Evolutionary conservation across 176 grass and related monocot genomes (phyloP).

Genomic region (Calamus simplicifolius): DNA sequence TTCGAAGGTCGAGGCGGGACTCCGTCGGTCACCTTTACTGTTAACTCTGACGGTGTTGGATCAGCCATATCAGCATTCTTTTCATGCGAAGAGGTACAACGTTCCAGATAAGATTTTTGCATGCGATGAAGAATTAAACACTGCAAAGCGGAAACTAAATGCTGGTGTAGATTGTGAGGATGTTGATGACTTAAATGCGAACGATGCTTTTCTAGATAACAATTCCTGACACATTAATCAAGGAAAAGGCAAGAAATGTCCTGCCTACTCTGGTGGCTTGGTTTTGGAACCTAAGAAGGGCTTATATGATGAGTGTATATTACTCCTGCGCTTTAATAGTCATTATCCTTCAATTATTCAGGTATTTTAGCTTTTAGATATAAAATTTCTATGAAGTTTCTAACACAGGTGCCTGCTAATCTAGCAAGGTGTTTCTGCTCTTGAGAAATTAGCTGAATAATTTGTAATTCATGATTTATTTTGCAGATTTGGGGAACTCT

Average conservation of each 20-base stretch:
- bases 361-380: constrained; percentile 23
- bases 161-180: constrained; percentile 35
- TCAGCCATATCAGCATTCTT: too few species aligned
- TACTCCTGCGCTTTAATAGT: constrained; percentile 94
- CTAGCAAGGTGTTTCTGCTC: too few species aligned
- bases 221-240: constrained; percentile 48
- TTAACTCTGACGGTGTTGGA: too few species aligned
- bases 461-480: too few species aligned
- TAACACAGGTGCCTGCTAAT: too few species aligned
- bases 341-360: constrained; percentile 99
- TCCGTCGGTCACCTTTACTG: too few species aligned
- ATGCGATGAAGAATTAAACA: constrained; percentile 43
- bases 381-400: too few species aligned
- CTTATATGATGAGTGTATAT: constrained; percentile 91
- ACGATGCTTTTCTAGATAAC: constrained; percentile 35
- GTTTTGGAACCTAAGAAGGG: constrained; percentile 98
- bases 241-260: constrained; percentile 71
- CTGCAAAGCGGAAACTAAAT: constrained; percentile 72
- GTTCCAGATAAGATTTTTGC: constrained; percentile 69
- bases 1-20: too few species aligned
- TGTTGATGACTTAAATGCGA: constrained; percentile 27
- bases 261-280: constrained; percentile 90
- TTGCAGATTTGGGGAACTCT: too few species aligned
- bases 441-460: too few species aligned
- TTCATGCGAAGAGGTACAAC: constrained; percentile 86